Base-by-base conservation (phyloP, 208 protist species). In the Trypanosoma conorhini region DNA sequence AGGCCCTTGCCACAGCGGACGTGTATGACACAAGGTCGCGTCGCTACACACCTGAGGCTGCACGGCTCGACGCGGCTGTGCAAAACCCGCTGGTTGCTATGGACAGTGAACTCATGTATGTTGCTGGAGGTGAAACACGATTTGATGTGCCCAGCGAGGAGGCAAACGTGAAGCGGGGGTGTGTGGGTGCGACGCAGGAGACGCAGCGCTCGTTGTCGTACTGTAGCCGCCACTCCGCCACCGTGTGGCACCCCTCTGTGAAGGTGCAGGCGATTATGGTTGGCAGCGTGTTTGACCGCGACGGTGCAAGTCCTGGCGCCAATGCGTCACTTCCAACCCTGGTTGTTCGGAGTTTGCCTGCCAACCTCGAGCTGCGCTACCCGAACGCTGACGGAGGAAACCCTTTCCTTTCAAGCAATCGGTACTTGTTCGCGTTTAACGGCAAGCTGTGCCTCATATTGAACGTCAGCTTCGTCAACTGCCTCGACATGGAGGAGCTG, bases 51-150 rank as follows among this genome's bases (percentile, higher is more conserved):
- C 12, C 35, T 19, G 26, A 63, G 31, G 19, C 48, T 10, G 48
- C 55, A 15, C 22, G 55, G 19, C 73, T 74, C 10, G 19, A 21
- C 44, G 3, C 15, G 19, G 54, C 66, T 35, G 50, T 72, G 26
- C 66, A 44, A 21, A 67, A 72, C 44, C 64, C 73, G 26, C 56
- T 73, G 10, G 68, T 78, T 5, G 50, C 66, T 55, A 26, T 62
- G 3, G 73, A 78, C 42, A 78, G 46, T 56, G 57, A 26, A 38
- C 31, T 78, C 38, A 64, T 78, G 30, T 78, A 73, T 26, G 46
- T 78, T 55, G 51, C 57, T 19, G 73, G 66, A 28, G 73, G 73
- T n/a, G 42, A 70, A 30, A 48, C 1, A 19, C 44, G 51, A 30
- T 1, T 40, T 35, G 22, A 13, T n/a, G 5, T 38, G 12, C 19